Evolutionary conservation across 2,329 filamentous ascomycete species (phyloP), one percentile per base, ranked within the genome.

Genomic region (Ophiostoma australiae): DNA sequence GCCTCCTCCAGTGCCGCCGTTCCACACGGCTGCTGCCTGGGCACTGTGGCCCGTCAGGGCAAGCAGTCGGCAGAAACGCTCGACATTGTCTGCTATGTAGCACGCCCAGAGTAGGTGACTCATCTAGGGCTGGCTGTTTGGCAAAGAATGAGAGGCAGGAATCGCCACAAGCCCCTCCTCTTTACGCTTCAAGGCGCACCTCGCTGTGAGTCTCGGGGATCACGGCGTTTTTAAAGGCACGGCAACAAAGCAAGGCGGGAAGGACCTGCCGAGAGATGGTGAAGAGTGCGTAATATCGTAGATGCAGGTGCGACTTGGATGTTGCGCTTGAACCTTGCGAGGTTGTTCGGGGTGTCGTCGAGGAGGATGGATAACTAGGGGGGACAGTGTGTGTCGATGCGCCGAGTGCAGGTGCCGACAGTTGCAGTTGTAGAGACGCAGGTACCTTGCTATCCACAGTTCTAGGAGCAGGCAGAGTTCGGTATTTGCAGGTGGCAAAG

Each of bases 31-130:
- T 72, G 83, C 78, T 72, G 82, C 78, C 76, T 87, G 86, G 74
- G 84, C 78, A 78, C 83, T 85, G 79, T 85, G 85, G 78, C 85
- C 84, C 81, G 90, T 85, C 80, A 88, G 88, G 78, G 90, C 90
- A 86, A 99, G 87, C 79, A 96, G 87, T 84, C 90, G 91, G 83
- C 91, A 91, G 87, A 99, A 98, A 79, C 84, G 89, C 80, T 97
- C 94, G 89, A 97, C 91, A 89, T 99, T 93, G 87, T 97, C 92
- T 89, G 97, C 91, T 85, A 96, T 91, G 81, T 94, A 98, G 80
- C 88, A 92, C 87, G 93, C 94, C 94, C 94, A 97, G 81, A 99
- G 89, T 67, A 8, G 39, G 87, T 93, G 91, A 90, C 92, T 98
- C 94, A 98, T 80, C 76, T 70, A 74, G 71, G 72, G 41, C 65